These are phyloP conservation scores for Delonix regia DNA, from an alignment of 306 rosid genomes.

Conservation along the genomic window DNA sequence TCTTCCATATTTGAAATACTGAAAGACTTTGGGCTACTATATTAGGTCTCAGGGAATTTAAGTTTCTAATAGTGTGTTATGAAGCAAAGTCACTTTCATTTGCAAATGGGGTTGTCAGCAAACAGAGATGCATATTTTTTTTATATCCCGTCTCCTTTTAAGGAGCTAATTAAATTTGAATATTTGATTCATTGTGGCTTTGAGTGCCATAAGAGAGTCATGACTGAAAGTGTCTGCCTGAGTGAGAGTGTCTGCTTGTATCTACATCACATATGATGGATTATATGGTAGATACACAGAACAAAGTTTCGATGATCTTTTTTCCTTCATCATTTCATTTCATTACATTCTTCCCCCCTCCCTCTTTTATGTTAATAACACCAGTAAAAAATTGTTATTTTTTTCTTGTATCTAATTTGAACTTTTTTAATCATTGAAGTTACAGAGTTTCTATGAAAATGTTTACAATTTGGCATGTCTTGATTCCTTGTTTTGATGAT, in stretches of 20 bases:
- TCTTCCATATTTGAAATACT: conserved; percentile 7
- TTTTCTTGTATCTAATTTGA: neutral
- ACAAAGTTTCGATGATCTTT: neutral
- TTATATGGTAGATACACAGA: too few relatives aligned
- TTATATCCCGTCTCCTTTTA: neutral
- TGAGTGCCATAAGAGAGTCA: neutral
- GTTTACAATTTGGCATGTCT: neutral
- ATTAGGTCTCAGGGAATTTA: neutral
- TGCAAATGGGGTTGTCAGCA: neutral
- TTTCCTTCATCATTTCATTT: neutral
- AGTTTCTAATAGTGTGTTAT: neutral
- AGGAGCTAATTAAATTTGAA: neutral
- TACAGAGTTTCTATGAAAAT: neutral
- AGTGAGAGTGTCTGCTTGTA: too few relatives aligned
- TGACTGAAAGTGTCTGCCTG: neutral
- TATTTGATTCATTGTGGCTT: neutral
- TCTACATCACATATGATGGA: too few relatives aligned
- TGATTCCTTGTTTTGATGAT: conserved; percentile 17
- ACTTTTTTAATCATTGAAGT: neutral
- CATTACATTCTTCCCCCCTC: neutral
- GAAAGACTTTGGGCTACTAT: neutral
- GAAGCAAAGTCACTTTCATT: neutral
- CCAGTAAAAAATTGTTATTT: neutral
- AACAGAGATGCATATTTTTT: neutral
- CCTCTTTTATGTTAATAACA: neutral